These are phyloP conservation scores for Inga leiocalycina DNA, from an alignment of 306 rosid genomes.

Conservation along the genomic window DNA sequence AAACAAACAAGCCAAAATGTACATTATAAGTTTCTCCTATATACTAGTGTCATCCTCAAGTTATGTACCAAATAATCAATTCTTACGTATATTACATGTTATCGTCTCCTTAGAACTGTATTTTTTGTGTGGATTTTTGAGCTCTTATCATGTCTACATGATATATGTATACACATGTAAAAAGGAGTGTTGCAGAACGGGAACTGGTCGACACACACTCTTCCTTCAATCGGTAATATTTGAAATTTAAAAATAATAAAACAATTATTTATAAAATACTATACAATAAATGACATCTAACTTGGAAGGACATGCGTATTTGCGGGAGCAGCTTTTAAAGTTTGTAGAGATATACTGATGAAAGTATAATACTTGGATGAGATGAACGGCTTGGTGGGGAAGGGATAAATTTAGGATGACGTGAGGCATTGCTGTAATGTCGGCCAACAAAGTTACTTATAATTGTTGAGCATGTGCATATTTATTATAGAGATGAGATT, in stretches of 20 bases:
- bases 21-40: not conserved
- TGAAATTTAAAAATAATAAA: not conserved
- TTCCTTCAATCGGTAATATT: not conserved
- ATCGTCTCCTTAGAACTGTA: not conserved
- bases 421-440: not conserved
- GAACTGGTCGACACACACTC: not conserved
- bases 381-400: not conserved
- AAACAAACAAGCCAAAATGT: conserved; percentile 14
- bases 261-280: not conserved
- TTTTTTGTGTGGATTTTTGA: not conserved
- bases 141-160: not conserved
- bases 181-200: not conserved
- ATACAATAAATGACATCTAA: not conserved
- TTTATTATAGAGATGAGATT: too few species aligned
- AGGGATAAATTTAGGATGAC: not conserved
- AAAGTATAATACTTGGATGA: not conserved
- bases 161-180: too few species aligned
- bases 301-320: not conserved
- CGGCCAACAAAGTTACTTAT: not conserved
- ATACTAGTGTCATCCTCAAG: not conserved
- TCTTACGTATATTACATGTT: not conserved
- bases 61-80: not conserved
- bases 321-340: not conserved
- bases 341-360: not conserved
- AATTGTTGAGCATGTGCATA: too few species aligned